Base-by-base conservation (phyloP, 805 yeast species). In the Teunomyces tritomae region DNA sequence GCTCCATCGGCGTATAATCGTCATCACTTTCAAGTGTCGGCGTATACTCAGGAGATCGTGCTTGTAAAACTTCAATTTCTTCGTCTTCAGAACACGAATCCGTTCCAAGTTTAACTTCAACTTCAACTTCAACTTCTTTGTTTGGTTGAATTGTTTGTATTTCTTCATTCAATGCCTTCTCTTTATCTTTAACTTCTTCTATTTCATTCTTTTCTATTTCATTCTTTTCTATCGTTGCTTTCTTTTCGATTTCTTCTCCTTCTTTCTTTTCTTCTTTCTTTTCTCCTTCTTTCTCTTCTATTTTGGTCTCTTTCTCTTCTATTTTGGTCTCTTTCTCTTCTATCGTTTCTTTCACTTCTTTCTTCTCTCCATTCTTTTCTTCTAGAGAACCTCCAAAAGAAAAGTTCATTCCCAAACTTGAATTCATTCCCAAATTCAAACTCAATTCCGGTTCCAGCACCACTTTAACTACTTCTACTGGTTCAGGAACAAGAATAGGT, bases 391-490 rank as follows among this genome's bases (percentile, higher is more conserved):
- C 24, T 20, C 24, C 24, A 20, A 20, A 20, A 20, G 24, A 20
- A 20, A 20, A 49, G 34, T n/a, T 29, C 16, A 28, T 37, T 2
- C 43, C 43, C 28, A 40, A 45, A 10, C 48, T 61, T 36, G 20
- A 49, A 39, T n/a, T 29, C 16, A 28, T 37, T 3, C 43, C 69
- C 20, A 63, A 53, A 39, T 62, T 57, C 47, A 49, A 49, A 10
- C 45, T 32, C 20, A 46, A 43, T 11, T 46, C 47, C 4, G 24
- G 24, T 5, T 20, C 24, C 24, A 20, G 24, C 3, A 32, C 44
- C 24, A 39, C 35, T 8, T 46, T 40, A 8, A 60, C 53, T 3
- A 53, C 54, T 13, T 28, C 46, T 35, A 20, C 24, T 4, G 24
- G 24, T 20, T 20, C 6, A 20, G 24, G 6, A 4, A 20, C 24